phyloP scores from a whole-genome alignment of 2,329 filamentous ascomycete genomes.

The Phyllosticta paracitricarpa region DNA sequence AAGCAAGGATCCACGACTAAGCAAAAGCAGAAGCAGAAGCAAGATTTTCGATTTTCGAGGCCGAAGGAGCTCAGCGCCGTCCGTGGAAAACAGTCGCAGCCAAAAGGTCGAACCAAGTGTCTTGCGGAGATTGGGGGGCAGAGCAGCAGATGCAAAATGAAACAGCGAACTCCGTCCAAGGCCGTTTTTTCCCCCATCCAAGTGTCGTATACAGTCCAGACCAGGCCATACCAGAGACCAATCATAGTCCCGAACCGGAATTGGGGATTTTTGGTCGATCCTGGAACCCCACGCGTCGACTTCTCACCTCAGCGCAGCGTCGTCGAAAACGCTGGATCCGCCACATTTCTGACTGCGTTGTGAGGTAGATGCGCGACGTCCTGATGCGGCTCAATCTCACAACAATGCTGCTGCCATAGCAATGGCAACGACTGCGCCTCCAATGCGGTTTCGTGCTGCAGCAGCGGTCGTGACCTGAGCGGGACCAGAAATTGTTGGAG shows the following conservation, averaged over 20 bases:
- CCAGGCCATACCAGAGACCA: not conserved
- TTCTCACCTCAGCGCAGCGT: not conserved
- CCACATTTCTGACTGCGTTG: not conserved
- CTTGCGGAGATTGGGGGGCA: not conserved
- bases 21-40: not conserved
- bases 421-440: not conserved
- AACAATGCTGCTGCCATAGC: not conserved
- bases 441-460: not conserved
- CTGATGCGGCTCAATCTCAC: not conserved
- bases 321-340: not conserved
- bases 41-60: not conserved
- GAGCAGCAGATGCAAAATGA: not conserved
- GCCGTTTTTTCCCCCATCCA: not conserved
- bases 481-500: not conserved
- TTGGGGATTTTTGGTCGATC: not conserved
- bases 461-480: not conserved
- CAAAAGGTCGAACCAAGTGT: not conserved
- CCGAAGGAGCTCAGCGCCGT: not conserved
- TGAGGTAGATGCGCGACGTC: not conserved
- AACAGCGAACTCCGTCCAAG: not conserved
- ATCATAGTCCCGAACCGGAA: not conserved
- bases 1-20: not conserved
- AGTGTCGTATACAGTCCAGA: not conserved
- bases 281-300: not conserved
- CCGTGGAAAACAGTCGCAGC: not conserved